A percentile compares a stretch with the other conserved stretches of the same genome.
Evolutionary conservation across 441 rosid species (phyloP).

Genomic region (Populus trichocarpa): DNA sequence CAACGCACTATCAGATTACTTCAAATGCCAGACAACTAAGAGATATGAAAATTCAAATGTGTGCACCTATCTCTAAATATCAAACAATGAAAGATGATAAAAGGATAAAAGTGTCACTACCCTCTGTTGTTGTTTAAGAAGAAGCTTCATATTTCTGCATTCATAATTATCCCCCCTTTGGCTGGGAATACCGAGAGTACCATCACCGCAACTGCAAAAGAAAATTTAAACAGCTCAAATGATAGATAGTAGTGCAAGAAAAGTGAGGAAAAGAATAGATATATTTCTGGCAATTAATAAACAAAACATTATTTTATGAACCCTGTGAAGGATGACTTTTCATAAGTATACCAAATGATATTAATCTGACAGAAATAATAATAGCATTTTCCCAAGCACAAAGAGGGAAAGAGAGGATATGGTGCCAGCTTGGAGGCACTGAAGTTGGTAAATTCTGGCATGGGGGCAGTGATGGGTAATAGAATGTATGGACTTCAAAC

Average conservation of each 20-base stretch:
- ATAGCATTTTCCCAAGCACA: background rate
- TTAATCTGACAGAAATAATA: too few species aligned
- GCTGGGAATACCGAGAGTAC: conserved; percentile 82
- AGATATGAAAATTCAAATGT: background rate
- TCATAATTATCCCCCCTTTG: conserved; percentile 98
- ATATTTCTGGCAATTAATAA: background rate
- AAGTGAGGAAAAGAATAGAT: background rate
- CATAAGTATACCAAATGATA: background rate
- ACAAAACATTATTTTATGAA: background rate
- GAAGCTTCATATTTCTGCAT: conserved; percentile 98
- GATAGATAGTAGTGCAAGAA: conserved; percentile 1
- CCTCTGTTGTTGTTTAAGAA: conserved; percentile 97
- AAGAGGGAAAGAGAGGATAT: background rate
- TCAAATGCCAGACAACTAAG: background rate
- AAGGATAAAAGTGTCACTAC: conserved; percentile 30
- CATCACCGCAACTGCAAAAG: conserved; percentile 92
- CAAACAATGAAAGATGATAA: conserved; percentile 10
- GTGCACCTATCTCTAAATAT: background rate
- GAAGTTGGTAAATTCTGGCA: background rate
- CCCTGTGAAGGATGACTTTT: background rate
- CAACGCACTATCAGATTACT: background rate
- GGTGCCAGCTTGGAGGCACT: background rate
- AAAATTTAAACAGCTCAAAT: conserved; percentile 21
- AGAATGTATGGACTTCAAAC: background rate
- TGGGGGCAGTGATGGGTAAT: background rate